Percentiles rank a stretch among this genome's conserved stretches.
Evolutionary conservation across 2,329 filamentous ascomycete genomes (phyloP).

Genomic region (Seiridium unicorne): DNA sequence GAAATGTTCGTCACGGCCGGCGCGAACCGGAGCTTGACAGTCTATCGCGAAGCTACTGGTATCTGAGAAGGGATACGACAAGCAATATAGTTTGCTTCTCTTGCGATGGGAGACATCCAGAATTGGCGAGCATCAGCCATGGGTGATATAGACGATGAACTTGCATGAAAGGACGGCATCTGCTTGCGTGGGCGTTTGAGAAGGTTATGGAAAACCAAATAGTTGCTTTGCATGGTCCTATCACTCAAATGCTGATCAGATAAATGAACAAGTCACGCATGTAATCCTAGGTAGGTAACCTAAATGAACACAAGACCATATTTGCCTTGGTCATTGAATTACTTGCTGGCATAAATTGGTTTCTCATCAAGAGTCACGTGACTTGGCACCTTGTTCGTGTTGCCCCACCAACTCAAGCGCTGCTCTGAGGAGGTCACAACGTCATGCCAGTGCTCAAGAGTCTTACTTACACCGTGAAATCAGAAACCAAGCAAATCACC

Average conservation of each 20-base stretch:
- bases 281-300: no score
- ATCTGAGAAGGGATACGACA: neutral
- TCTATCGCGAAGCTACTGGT: slow-evolving; percentile 83
- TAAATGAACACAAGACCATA: no score
- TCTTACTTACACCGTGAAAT: neutral
- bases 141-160: no score
- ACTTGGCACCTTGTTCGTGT: slow-evolving; percentile 9
- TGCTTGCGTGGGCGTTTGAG: neutral
- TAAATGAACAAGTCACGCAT: no score
- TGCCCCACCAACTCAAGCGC: slow-evolving; percentile 10
- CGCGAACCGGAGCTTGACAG: slow-evolving; percentile 71
- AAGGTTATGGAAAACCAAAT: neutral
- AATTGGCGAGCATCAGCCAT: no score
- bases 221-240: neutral
- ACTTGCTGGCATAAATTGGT: neutral
- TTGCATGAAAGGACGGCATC: neutral
- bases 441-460: slow-evolving; percentile 6
- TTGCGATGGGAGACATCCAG: neutral
- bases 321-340: no score
- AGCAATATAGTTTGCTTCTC: neutral
- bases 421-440: neutral
- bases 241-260: neutral
- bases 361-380: slow-evolving; percentile 8
- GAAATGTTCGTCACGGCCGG: slow-evolving; percentile 79
- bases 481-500: neutral